Conservation (phyloP, 805 yeast genomes). For the Blastobotrys attinorum region DNA sequence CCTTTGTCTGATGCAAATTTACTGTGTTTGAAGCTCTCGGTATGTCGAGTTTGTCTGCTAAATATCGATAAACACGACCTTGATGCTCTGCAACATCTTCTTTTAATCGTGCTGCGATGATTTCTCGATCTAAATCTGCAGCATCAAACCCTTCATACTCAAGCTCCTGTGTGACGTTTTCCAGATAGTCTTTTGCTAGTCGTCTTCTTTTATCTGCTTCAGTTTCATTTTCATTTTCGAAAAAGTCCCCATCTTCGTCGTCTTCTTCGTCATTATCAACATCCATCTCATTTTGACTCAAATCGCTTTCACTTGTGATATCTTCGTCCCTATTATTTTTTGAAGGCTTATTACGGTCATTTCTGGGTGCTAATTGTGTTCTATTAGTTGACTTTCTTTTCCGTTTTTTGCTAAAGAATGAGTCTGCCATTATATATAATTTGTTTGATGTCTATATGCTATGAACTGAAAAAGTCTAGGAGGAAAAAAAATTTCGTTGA, state of each 20-base stretch:
- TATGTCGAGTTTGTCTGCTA: constrained; percentile 42
- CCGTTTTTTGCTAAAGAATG: constrained; percentile 27
- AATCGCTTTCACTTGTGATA: constrained; percentile 16
- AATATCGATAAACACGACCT: constrained; percentile 69
- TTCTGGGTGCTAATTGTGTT: constrained; percentile 1
- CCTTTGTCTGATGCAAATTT: constrained; percentile 18
- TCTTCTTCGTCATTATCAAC: constrained; percentile 12
- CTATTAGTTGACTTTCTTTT: constrained; percentile 9
- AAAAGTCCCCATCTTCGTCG: constrained; percentile 11
- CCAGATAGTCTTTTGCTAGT: constrained; percentile 86
- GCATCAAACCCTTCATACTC: constrained; percentile 63
- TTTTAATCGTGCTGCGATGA: constrained; percentile 68
- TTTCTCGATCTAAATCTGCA: constrained; percentile 80
- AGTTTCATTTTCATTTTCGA: constrained; percentile 39
- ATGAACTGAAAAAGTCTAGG: too few species aligned
- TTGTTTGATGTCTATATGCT: too few species aligned
- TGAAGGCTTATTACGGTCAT: constrained; percentile 6
- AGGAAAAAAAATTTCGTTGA: too few species aligned
- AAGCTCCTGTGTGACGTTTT: constrained; percentile 59
- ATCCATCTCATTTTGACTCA: constrained; percentile 16
- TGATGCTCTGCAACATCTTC: constrained; percentile 85
- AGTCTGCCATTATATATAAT: constrained; percentile 18
- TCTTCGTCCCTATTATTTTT: constrained; percentile 15
- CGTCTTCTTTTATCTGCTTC: constrained; percentile 93
- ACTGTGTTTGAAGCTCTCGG: constrained; percentile 27